phyloP scores from a whole-genome alignment of 1,284 basidiomycete genomes.

The Apiotrichum laibachii region DNA sequence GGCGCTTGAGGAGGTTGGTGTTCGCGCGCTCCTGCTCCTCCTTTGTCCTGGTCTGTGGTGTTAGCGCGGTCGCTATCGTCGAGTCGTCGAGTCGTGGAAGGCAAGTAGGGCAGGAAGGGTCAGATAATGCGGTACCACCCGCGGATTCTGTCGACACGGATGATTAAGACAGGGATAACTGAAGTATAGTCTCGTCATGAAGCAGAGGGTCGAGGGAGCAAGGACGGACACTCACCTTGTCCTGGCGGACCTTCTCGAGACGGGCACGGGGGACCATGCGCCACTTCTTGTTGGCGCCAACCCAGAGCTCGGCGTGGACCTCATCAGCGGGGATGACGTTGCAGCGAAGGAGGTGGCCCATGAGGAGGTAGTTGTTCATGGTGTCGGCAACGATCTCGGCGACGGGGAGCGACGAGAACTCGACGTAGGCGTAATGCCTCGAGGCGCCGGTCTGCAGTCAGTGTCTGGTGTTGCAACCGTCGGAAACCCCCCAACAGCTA shows the following conservation, averaged over 20 bases:
- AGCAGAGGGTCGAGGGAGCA: background rate
- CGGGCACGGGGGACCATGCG: constrained; percentile 70
- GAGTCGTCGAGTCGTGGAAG: background rate
- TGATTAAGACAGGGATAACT: constrained; percentile 5
- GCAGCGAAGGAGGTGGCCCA: constrained; percentile 89
- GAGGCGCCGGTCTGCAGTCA: constrained; percentile 76
- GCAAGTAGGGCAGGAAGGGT: background rate
- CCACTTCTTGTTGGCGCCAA: constrained; percentile 94
- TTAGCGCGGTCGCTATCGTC: constrained; percentile 2
- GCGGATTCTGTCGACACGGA: constrained; percentile 6
- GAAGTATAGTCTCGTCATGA: background rate
- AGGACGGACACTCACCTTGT: constrained; percentile 63
- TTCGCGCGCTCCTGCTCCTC: constrained; percentile 67
- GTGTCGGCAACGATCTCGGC: constrained; percentile 95
- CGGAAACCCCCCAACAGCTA: background rate
- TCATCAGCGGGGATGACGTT: constrained; percentile 77
- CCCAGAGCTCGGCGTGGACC: constrained; percentile 90
- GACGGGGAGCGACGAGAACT: constrained; percentile 84
- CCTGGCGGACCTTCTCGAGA: constrained; percentile 68
- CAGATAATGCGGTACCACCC: constrained; percentile 5
- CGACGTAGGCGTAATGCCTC: constrained; percentile 96
- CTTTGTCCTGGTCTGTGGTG: constrained; percentile 65
- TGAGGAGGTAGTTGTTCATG: constrained; percentile 97
- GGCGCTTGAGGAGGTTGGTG: constrained; percentile 70
- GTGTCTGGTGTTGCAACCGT: no score